A percentile compares a stretch with the other conserved stretches of the same genome.
These are phyloP conservation scores for Scleroderma citrinum DNA, from an alignment of 768 basidiomycete genomes.

Conservation along the genomic window DNA sequence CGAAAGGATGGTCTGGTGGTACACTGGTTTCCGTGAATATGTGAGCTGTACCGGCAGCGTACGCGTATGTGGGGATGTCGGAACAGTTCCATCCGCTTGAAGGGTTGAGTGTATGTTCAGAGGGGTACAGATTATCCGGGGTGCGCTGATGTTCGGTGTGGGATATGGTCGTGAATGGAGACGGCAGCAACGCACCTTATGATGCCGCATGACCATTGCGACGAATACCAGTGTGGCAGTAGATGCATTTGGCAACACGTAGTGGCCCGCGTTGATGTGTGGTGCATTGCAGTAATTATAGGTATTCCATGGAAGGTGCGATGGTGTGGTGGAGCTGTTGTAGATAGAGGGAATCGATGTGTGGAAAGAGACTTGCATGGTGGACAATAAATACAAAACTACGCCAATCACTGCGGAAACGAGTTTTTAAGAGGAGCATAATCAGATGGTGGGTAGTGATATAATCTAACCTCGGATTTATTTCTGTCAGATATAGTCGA, in stretches of 20 bases:
- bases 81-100: slow-evolving; percentile 36
- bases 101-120: slow-evolving; percentile 36
- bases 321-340: slow-evolving; percentile 39
- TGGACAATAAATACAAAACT: too few species aligned
- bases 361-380: too few species aligned
- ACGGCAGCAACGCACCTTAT: slow-evolving; percentile 32
- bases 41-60: slow-evolving; percentile 30
- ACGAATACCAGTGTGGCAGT: slow-evolving; percentile 35
- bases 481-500: neutral
- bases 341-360: slow-evolving; percentile 23
- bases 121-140: slow-evolving; percentile 44
- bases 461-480: neutral
- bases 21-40: slow-evolving; percentile 36
- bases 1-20: slow-evolving; percentile 40
- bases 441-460: neutral
- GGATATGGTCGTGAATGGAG: neutral
- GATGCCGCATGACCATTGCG: slow-evolving; percentile 40
- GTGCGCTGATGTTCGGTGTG: slow-evolving; percentile 31
- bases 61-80: slow-evolving; percentile 33
- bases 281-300: slow-evolving; percentile 52
- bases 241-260: slow-evolving; percentile 22
- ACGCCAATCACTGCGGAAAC: neutral
- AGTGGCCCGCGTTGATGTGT: slow-evolving; percentile 37
- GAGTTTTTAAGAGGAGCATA: neutral
- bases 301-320: slow-evolving; percentile 39